These are phyloP conservation scores for Lachnellula suecica DNA, from an alignment of 2,329 filamentous ascomycete genomes.

Conservation along the genomic window DNA sequence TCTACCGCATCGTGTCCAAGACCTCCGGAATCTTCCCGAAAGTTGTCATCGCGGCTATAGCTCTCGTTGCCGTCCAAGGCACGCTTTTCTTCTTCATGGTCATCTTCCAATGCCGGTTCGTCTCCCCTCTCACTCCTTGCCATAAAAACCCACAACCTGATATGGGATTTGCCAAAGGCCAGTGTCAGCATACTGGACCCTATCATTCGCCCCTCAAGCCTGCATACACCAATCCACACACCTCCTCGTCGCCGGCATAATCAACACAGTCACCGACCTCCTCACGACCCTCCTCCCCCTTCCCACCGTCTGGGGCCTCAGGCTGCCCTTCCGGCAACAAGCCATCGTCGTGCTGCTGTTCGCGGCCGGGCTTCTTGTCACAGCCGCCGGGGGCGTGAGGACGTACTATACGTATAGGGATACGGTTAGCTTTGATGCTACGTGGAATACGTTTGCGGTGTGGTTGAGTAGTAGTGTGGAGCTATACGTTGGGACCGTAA, in stretches of 20 bases:
- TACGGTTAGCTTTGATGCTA: slow-evolving; percentile 31
- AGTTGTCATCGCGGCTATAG: slow-evolving; percentile 29
- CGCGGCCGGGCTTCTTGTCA: no score
- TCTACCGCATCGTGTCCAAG: slow-evolving; percentile 36
- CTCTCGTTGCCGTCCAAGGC: slow-evolving; percentile 32
- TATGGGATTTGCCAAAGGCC: slow-evolving; percentile 28
- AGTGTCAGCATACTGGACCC: slow-evolving; percentile 37
- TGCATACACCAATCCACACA: slow-evolving; percentile 51
- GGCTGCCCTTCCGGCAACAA: slow-evolving; percentile 47
- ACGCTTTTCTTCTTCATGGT: slow-evolving; percentile 34
- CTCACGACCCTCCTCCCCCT: slow-evolving; percentile 51
- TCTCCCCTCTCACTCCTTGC: slow-evolving; percentile 3
- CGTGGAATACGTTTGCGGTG: slow-evolving; percentile 35
- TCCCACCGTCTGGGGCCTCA: slow-evolving; percentile 42
- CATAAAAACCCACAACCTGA: no score
- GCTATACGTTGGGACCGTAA: slow-evolving; percentile 38
- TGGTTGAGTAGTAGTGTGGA: slow-evolving; percentile 38
- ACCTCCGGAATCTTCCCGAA: slow-evolving; percentile 32
- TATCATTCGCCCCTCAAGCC: slow-evolving; percentile 27
- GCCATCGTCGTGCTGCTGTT: slow-evolving; percentile 47
- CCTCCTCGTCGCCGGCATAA: no score
- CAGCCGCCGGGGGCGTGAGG: slow-evolving; percentile 36
- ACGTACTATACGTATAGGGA: slow-evolving; percentile 35
- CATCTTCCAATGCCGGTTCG: slow-evolving; percentile 41
- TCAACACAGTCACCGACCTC: slow-evolving; percentile 60